These are phyloP conservation scores for Neopestalotiopsis sp. DNA, from an alignment of 2,329 filamentous ascomycete genomes.

Conservation along the genomic window DNA sequence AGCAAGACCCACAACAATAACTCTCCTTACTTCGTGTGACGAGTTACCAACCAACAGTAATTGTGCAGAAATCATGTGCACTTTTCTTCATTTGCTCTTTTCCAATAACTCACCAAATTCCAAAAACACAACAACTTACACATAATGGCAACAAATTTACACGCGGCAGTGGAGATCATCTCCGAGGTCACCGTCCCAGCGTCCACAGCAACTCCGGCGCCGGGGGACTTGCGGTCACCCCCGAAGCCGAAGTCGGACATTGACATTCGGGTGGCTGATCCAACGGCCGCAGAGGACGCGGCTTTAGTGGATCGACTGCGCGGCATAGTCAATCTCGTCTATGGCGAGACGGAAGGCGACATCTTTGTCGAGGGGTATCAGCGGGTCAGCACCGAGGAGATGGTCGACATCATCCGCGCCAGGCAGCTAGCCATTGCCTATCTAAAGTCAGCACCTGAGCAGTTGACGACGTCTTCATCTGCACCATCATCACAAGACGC, in stretches of 20 bases:
- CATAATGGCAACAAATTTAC: neutral
- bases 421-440: slow-evolving; percentile 30
- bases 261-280: slow-evolving; percentile 24
- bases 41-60: no score
- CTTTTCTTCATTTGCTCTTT: no score
- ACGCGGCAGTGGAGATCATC: slow-evolving; percentile 8
- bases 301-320: slow-evolving; percentile 21
- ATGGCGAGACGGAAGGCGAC: slow-evolving; percentile 66
- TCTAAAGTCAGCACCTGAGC: neutral
- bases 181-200: slow-evolving; percentile 20
- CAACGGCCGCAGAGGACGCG: slow-evolving; percentile 23
- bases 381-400: slow-evolving; percentile 28
- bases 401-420: slow-evolving; percentile 25
- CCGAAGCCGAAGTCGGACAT: slow-evolving; percentile 11
- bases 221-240: neutral
- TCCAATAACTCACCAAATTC: no score
- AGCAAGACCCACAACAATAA: neutral
- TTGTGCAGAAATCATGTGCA: no score
- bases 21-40: no score
- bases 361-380: slow-evolving; percentile 30
- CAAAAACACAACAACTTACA: neutral
- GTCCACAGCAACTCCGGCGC: slow-evolving; percentile 19
- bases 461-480: neutral
- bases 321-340: slow-evolving; percentile 29
- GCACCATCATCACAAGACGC: neutral